A percentile compares a stretch with the other conserved stretches of the same genome.
phyloP scores from a whole-genome alignment of 1,139 yeast species.

The Blastobotrys illinoisensis region DNA sequence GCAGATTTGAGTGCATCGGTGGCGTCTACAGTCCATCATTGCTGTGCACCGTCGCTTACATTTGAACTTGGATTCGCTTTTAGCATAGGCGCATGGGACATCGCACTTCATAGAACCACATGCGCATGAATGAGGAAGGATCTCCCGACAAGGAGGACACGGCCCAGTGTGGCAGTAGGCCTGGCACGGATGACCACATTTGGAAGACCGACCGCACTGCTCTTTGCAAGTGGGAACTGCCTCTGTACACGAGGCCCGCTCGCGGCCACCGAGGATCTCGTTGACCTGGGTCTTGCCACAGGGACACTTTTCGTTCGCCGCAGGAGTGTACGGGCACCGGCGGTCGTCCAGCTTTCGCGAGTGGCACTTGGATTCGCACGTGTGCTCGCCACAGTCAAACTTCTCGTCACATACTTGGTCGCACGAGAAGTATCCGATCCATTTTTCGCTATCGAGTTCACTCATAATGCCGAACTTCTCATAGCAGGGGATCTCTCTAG shows the following conservation, averaged over 20 bases:
- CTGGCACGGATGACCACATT: slow-evolving; percentile 71
- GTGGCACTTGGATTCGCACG: slow-evolving; percentile 54
- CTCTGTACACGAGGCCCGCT: slow-evolving; percentile 52
- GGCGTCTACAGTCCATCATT: slow-evolving; percentile 73
- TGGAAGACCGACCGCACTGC: slow-evolving; percentile 53
- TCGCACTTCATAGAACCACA: slow-evolving; percentile 48
- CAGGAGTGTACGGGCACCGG: slow-evolving; percentile 62
- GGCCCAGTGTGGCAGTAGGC: slow-evolving; percentile 71
- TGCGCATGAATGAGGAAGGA: slow-evolving; percentile 43
- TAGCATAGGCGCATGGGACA: slow-evolving; percentile 60
- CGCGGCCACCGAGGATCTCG: slow-evolving; percentile 34
- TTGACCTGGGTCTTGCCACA: slow-evolving; percentile 58
- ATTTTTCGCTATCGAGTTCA: slow-evolving; percentile 28
- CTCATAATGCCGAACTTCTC: slow-evolving; percentile 19
- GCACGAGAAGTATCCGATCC: slow-evolving; percentile 67
- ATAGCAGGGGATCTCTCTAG: slow-evolving; percentile 19
- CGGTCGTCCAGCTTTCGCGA: slow-evolving; percentile 42
- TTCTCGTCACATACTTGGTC: slow-evolving; percentile 42
- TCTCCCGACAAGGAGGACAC: slow-evolving; percentile 57
- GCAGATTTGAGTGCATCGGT: slow-evolving; percentile 64
- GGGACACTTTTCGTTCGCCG: slow-evolving; percentile 55
- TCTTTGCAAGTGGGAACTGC: slow-evolving; percentile 70
- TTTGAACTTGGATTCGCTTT: slow-evolving; percentile 47
- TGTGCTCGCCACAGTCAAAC: slow-evolving; percentile 66
- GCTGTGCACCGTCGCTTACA: slow-evolving; percentile 78